Evolutionary conservation across 257 asterid genomes (phyloP).

Genomic region (Solanum piurae): DNA sequence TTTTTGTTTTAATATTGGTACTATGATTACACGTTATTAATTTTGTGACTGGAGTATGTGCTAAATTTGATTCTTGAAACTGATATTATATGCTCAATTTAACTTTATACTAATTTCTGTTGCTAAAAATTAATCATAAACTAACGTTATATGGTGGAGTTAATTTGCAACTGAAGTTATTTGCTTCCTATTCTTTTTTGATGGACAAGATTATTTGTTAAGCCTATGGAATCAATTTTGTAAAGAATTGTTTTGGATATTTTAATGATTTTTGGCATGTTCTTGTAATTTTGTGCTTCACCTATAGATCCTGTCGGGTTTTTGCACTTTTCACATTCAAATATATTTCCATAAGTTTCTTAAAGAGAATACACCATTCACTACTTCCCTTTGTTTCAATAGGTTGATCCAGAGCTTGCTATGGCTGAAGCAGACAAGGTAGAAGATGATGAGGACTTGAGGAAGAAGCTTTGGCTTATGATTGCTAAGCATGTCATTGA

Average conservation of each 20-base stretch:
- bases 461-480: conserved; percentile 98
- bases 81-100: not conserved
- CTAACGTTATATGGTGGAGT: not conserved
- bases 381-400: not conserved
- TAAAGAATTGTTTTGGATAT: not conserved
- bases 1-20: not conserved
- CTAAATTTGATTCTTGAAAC: not conserved
- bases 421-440: conserved; percentile 99
- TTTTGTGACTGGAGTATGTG: not conserved
- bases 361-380: not conserved
- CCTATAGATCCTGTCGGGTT: not conserved
- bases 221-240: not conserved
- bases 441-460: conserved; percentile 93
- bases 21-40: not conserved
- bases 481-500: conserved; percentile 93
- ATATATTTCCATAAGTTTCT: not conserved
- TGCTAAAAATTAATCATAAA: not conserved
- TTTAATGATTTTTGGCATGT: not conserved
- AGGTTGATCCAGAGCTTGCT: conserved; percentile 98
- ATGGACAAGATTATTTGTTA: not conserved
- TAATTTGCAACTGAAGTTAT: not conserved
- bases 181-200: not conserved
- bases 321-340: not conserved
- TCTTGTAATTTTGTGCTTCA: not conserved
- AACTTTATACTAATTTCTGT: not conserved